phyloP scores from a whole-genome alignment of 805 yeast species.

The Kluyveromyces starmeri region DNA sequence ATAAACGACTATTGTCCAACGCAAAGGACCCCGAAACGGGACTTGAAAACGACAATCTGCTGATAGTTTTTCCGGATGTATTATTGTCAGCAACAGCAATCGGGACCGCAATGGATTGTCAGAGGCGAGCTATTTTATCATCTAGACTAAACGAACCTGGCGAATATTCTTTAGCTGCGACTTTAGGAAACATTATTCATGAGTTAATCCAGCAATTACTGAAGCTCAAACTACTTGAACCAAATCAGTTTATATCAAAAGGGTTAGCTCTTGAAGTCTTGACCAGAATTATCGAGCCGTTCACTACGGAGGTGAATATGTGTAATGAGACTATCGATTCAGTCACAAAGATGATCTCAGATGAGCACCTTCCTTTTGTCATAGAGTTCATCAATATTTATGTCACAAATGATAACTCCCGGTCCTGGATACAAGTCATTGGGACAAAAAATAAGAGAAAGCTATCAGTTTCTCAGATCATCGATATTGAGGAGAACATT shows the following conservation, averaged over 20 bases:
- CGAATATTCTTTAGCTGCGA: constrained; percentile 51
- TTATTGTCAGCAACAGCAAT: constrained; percentile 74
- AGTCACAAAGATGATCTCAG: constrained; percentile 34
- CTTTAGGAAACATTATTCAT: constrained; percentile 81
- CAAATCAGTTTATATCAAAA: constrained; percentile 21
- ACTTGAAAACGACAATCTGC: constrained; percentile 40
- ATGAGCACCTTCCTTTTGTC: constrained; percentile 43
- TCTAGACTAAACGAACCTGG: constrained; percentile 54
- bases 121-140: constrained; percentile 57
- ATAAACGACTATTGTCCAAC: constrained; percentile 24
- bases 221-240: constrained; percentile 23
- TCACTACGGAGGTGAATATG: constrained; percentile 44
- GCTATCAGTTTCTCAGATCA: constrained; percentile 50
- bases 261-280: constrained; percentile 16
- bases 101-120: constrained; percentile 67
- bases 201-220: constrained; percentile 50
- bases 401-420: constrained; percentile 27
- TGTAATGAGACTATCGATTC: constrained; percentile 42
- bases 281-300: constrained; percentile 35
- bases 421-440: constrained; percentile 17
- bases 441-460: constrained; percentile 30
- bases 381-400: constrained; percentile 44
- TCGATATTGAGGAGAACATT: constrained; percentile 84
- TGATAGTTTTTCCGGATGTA: constrained; percentile 78
- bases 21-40: constrained; percentile 22